These are phyloP conservation scores for Rosa chinensis DNA, from an alignment of 306 rosid species.

Conservation along the genomic window DNA sequence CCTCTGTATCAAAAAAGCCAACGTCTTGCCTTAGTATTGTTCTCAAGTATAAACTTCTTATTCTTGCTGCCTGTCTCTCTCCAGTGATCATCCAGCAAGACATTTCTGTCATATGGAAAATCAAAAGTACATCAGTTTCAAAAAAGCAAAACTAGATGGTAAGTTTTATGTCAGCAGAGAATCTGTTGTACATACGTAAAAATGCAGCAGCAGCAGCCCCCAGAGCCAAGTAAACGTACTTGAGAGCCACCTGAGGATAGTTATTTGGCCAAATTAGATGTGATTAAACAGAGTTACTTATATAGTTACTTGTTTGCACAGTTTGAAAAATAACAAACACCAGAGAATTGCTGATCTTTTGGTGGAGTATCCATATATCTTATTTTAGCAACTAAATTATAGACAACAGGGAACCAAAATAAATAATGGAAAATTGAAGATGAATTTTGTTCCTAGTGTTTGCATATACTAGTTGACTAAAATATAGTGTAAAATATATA, in stretches of 20 bases:
- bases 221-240: neutral
- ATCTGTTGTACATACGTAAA: neutral
- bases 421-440: neutral
- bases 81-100: constrained; percentile 7
- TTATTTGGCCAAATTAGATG: neutral
- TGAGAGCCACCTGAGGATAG: neutral
- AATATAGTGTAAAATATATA: too few species aligned
- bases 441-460: neutral
- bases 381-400: too few species aligned
- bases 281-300: too few species aligned
- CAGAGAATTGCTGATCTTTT: too few species aligned
- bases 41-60: neutral
- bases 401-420: too few species aligned
- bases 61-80: neutral
- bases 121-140: neutral
- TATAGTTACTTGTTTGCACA: too few species aligned
- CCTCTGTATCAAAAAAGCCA: constrained; percentile 19
- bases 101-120: neutral
- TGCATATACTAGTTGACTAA: too few species aligned
- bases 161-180: too few species aligned
- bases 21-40: neutral
- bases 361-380: too few species aligned
- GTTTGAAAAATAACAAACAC: too few species aligned
- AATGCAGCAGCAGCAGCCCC: neutral
- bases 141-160: neutral